phyloP scores from a whole-genome alignment of 495 filamentous ascomycete species.

The Neurospora sp. region DNA sequence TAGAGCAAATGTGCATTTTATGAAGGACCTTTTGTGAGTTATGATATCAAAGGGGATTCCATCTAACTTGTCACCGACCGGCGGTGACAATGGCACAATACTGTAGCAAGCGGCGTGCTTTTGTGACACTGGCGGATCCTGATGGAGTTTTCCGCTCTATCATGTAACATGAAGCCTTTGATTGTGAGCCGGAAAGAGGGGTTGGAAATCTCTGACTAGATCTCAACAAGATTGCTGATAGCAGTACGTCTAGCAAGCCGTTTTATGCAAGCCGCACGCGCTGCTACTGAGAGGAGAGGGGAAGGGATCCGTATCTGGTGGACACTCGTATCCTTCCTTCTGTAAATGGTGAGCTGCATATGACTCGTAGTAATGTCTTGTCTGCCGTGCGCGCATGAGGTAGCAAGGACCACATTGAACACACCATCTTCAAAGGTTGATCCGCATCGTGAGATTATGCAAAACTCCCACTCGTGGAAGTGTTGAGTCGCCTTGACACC shows the following conservation, averaged over 20 bases:
- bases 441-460: neutral
- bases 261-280: neutral
- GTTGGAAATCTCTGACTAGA: constrained; percentile 4
- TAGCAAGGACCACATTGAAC: neutral
- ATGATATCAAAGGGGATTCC: constrained; percentile 18
- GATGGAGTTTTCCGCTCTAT: constrained; percentile 10
- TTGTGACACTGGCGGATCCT: constrained; percentile 9
- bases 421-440: neutral
- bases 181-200: neutral
- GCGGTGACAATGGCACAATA: constrained; percentile 2
- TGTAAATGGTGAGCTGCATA: neutral
- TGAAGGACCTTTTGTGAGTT: constrained; percentile 20
- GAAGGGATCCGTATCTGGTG: neutral
- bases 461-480: neutral
- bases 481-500: neutral
- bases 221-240: neutral
- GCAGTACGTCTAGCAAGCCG: neutral
- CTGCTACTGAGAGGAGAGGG: neutral
- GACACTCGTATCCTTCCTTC: neutral
- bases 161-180: neutral
- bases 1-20: constrained; percentile 11
- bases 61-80: neutral
- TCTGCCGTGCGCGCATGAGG: neutral
- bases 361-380: neutral
- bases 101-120: constrained; percentile 9